Evolutionary conservation across 441 rosid species (phyloP).

Genomic region (Populus tomentosa): DNA sequence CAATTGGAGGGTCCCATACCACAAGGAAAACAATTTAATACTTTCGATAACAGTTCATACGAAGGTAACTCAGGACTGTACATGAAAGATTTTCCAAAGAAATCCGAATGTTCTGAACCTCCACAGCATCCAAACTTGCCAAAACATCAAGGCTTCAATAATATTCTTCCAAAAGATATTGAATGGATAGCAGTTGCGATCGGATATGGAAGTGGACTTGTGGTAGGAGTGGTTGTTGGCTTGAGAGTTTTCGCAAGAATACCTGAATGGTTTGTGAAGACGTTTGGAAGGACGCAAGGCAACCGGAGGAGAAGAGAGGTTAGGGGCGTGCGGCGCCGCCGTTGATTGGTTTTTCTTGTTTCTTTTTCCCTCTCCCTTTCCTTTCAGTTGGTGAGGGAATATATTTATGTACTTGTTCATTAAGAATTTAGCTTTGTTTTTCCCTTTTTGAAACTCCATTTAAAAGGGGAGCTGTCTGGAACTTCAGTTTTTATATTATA

Average conservation of each 20-base stretch:
- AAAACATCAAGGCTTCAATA: not conserved
- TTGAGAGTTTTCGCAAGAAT: conserved; percentile 1
- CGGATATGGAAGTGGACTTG: conserved; percentile 19
- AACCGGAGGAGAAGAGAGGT: not conserved
- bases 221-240: conserved; percentile 15
- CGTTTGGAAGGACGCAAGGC: not conserved
- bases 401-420: no score
- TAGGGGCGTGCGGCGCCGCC: no score
- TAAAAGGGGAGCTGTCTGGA: no score
- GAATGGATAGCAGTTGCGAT: conserved; percentile 8
- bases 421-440: no score
- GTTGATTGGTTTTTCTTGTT: no score
- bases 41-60: conserved; percentile 17
- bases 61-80: conserved; percentile 17
- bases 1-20: conserved; percentile 32
- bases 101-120: not conserved
- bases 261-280: conserved; percentile 4
- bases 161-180: not conserved
- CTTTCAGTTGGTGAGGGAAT: no score
- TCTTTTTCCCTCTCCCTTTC: no score
- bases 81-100: conserved; percentile 1
- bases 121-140: not conserved
- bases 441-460: no score
- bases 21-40: conserved; percentile 22
- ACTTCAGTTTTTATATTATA: no score